Conservation (phyloP, 176 grass and related monocot species). For the Miscanthus lutarioriparius region DNA sequence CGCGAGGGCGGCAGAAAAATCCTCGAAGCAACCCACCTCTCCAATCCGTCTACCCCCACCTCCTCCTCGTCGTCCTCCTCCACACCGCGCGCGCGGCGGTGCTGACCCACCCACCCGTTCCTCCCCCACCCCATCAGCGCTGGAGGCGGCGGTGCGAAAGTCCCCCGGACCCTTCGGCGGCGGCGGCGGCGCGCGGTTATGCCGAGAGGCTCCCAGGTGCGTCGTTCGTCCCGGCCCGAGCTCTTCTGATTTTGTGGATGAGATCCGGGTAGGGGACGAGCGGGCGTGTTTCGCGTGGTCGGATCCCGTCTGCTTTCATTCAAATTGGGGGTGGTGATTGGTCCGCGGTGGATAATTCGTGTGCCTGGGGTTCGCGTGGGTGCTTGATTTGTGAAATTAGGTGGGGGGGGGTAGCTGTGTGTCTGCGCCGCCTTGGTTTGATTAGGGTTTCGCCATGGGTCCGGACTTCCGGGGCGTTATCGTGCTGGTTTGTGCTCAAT, state of each 20-base stretch:
- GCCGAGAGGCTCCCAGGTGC: slow-evolving; percentile 52
- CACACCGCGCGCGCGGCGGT: slow-evolving; percentile 40
- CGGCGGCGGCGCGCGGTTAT: slow-evolving; percentile 48
- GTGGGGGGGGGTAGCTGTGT: not conserved
- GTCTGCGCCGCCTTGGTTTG: not conserved
- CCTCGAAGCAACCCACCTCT: not conserved
- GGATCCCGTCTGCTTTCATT: not conserved
- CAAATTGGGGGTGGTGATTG: not conserved
- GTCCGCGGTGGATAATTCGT: not conserved
- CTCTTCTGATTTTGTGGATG: not conserved
- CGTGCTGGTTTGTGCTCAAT: not conserved
- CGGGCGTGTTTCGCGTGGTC: not conserved
- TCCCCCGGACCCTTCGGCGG: slow-evolving; percentile 44
- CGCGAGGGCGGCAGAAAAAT: slow-evolving; percentile 2
- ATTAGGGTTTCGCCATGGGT: slow-evolving; percentile 14
- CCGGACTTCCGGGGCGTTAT: too few relatives aligned
- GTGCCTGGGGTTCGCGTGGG: not conserved
- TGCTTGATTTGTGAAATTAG: not conserved
- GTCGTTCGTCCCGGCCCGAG: not conserved
- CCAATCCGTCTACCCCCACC: not conserved
- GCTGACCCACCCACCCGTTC: slow-evolving; percentile 25
- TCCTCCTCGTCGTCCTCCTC: not conserved
- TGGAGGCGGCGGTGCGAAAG: slow-evolving; percentile 44
- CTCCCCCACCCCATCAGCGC: slow-evolving; percentile 29
- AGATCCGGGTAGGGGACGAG: not conserved